These are phyloP conservation scores for Colletotrichum paranaense DNA, from an alignment of 2,329 filamentous ascomycete genomes.

Conservation along the genomic window DNA sequence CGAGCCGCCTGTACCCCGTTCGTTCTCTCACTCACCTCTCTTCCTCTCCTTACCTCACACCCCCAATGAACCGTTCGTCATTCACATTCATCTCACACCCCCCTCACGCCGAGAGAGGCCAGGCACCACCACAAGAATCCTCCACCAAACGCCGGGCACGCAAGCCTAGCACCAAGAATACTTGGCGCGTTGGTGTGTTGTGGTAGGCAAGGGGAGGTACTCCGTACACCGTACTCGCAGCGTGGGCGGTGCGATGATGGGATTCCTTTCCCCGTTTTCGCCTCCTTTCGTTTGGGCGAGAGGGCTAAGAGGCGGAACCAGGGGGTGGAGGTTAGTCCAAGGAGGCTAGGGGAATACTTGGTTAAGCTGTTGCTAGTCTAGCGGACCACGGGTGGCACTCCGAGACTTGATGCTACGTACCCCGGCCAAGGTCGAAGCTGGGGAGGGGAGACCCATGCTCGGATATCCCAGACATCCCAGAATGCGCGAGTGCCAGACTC, in stretches of 20 bases:
- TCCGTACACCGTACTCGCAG: too few species aligned
- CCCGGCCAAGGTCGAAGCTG: background rate
- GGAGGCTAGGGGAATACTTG: background rate
- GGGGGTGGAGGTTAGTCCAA: background rate
- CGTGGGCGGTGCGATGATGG: background rate
- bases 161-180: background rate
- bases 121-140: constrained; percentile 16
- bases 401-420: constrained; percentile 23
- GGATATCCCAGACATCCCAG: background rate
- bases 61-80: background rate
- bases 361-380: constrained; percentile 2
- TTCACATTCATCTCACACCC: background rate
- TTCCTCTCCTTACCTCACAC: background rate
- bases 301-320: background rate
- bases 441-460: constrained; percentile 2
- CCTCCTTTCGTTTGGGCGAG: background rate
- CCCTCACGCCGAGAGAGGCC: constrained; percentile 25
- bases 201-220: background rate
- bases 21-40: background rate
- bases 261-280: background rate
- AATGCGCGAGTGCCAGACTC: background rate
- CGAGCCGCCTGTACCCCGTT: background rate
- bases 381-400: constrained; percentile 32
- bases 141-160: constrained; percentile 24
- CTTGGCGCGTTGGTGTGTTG: background rate